Evolutionary conservation across 202 grass and related monocot genomes (phyloP).

Genomic region (Tripidium arundinaceum): DNA sequence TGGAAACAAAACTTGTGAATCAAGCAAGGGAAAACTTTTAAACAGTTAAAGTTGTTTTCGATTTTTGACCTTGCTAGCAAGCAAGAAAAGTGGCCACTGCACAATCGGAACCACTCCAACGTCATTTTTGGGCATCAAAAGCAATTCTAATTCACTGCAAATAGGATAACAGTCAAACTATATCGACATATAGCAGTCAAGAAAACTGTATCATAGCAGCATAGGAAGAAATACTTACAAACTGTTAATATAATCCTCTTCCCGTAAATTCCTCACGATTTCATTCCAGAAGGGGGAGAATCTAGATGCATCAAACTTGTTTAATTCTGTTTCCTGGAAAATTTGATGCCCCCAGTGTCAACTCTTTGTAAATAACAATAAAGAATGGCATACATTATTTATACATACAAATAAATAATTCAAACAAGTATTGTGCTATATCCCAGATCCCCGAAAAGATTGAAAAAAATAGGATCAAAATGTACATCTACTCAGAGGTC

Average conservation of each 20-base stretch:
- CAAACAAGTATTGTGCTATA: too few relatives aligned
- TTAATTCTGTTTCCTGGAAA: constrained; percentile 54
- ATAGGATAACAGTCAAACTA: constrained; percentile 3
- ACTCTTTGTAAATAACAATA: constrained; percentile 26
- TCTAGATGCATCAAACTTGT: constrained; percentile 88
- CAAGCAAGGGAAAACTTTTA: constrained; percentile 4
- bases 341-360: constrained; percentile 27
- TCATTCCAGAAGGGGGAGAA: constrained; percentile 98
- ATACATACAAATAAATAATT: too few relatives aligned
- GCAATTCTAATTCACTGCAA: constrained; percentile 79
- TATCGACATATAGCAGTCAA: not conserved
- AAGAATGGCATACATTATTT: constrained; percentile 15
- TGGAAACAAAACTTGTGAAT: not conserved
- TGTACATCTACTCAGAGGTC: too few relatives aligned
- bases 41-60: constrained; percentile 6
- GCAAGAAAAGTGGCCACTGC: constrained; percentile 95
- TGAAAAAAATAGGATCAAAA: too few relatives aligned
- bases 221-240: constrained; percentile 41
- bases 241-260: constrained; percentile 88
- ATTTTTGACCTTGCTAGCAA: constrained; percentile 80
- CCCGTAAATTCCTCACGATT: constrained; percentile 74
- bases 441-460: too few relatives aligned
- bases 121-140: constrained; percentile 82
- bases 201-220: not conserved
- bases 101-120: constrained; percentile 55